Evolutionary conservation across 176 grass and related monocot genomes (phyloP).

Genomic region (Aegilops speltoides): DNA sequence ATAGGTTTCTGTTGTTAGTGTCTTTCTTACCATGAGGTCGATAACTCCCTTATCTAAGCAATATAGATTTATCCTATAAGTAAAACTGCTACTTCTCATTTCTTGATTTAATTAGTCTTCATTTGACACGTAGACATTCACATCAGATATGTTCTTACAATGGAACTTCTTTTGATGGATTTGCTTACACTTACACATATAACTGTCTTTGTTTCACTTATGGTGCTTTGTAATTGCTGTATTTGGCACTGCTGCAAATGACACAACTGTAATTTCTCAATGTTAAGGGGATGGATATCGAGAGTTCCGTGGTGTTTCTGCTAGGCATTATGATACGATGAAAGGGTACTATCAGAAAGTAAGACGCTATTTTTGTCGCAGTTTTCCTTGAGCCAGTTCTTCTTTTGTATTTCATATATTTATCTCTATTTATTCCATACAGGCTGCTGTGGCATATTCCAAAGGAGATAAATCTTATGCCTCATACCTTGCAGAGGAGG

Average conservation of each 20-base stretch:
- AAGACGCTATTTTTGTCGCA: constrained; percentile 16
- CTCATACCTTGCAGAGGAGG: constrained; percentile 78
- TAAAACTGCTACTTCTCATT: background rate
- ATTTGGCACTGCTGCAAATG: constrained; percentile 24
- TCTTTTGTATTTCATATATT: constrained; percentile 37
- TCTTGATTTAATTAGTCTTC: background rate
- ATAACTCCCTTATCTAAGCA: background rate
- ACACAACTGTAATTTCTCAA: constrained; percentile 36
- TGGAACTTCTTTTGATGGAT: constrained; percentile 10
- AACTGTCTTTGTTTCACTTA: background rate
- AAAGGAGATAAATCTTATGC: constrained; percentile 84
- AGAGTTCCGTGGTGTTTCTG: constrained; percentile 52
- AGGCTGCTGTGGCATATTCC: constrained; percentile 84
- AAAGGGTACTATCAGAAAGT: constrained; percentile 78
- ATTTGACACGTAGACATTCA: background rate
- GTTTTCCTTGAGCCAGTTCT: constrained; percentile 3
- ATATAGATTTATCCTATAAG: background rate
- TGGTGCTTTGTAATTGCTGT: constrained; percentile 18
- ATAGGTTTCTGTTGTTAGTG: background rate
- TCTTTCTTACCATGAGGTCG: background rate
- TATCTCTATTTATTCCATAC: constrained; percentile 31
- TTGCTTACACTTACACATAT: background rate
- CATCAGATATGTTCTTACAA: background rate
- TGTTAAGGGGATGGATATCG: constrained; percentile 67
- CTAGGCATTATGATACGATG: constrained; percentile 71